Conservation (phyloP, 306 rosid genomes). For the Trifolium repens region DNA sequence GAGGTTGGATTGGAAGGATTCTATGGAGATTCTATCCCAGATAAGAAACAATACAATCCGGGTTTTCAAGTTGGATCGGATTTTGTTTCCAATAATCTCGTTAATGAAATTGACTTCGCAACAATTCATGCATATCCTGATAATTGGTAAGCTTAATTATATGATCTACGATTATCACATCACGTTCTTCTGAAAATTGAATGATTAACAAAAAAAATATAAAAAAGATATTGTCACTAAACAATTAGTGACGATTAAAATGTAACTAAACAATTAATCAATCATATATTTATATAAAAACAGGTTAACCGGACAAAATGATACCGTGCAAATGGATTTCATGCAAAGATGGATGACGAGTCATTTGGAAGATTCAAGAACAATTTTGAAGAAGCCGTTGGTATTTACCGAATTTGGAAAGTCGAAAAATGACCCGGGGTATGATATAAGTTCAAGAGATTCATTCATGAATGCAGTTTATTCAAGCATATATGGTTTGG, state of each 20-base stretch:
- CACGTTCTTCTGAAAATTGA: no score
- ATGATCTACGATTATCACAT: no score
- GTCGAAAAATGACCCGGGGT: constrained; percentile 49
- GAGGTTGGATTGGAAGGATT: constrained; percentile 79
- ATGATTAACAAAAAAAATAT: no score
- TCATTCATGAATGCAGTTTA: constrained; percentile 45
- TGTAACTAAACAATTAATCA: not conserved
- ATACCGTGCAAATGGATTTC: constrained; percentile 47
- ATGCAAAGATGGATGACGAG: constrained; percentile 49
- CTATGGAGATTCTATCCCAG: constrained; percentile 57
- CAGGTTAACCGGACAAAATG: constrained; percentile 54
- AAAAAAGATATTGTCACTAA: no score
- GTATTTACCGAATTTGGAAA: constrained; percentile 57
- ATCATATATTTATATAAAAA: not conserved
- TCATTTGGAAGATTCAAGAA: constrained; percentile 54
- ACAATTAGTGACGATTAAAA: not conserved
- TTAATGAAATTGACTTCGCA: constrained; percentile 57
- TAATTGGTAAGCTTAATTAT: constrained; percentile 47
- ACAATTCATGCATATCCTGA: constrained; percentile 69
- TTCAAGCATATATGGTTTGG: constrained; percentile 44
- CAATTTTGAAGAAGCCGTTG: constrained; percentile 58
- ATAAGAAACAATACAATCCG: constrained; percentile 59
- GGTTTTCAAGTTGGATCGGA: constrained; percentile 61
- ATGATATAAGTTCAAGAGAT: constrained; percentile 36
- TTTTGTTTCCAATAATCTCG: constrained; percentile 51